These are phyloP conservation scores for Fraxinus paxiana DNA, from an alignment of 305 asterid genomes.

Conservation along the genomic window DNA sequence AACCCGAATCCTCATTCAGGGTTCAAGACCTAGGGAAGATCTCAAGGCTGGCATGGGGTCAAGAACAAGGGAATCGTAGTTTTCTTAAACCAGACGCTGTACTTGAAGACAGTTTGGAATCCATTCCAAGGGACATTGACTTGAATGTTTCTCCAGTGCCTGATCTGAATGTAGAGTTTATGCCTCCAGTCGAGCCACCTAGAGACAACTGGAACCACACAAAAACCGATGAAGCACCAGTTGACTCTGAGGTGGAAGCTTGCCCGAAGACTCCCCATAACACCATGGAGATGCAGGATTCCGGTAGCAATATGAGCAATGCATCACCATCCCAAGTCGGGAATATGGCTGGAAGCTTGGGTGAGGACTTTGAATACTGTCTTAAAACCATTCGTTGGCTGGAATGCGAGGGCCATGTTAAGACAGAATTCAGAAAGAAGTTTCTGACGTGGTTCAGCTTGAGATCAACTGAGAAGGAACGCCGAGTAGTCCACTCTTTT, in stretches of 20 bases:
- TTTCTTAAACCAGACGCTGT: constrained; percentile 36
- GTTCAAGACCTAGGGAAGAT: constrained; percentile 81
- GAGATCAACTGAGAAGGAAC: constrained; percentile 79
- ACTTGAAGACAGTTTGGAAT: constrained; percentile 38
- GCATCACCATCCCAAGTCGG: constrained; percentile 56
- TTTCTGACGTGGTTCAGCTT: constrained; percentile 88
- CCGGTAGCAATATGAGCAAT: constrained; percentile 75
- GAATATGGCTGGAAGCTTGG: constrained; percentile 47
- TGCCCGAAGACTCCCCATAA: constrained; percentile 48
- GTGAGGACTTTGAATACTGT: constrained; percentile 76
- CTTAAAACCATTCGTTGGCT: constrained; percentile 81
- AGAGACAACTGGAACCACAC: constrained; percentile 50
- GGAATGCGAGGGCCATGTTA: constrained; percentile 73
- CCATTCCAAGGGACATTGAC: constrained; percentile 77
- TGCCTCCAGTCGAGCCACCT: constrained; percentile 62
- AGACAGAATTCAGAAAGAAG: constrained; percentile 69
- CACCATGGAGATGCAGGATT: constrained; percentile 59
- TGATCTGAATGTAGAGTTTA: constrained; percentile 73
- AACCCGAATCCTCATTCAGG: constrained; percentile 80
- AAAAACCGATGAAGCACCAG: constrained; percentile 48
- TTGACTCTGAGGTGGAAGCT: constrained; percentile 44
- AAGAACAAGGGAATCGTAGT: constrained; percentile 39
- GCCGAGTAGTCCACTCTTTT: constrained; percentile 77
- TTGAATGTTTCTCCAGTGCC: constrained; percentile 78
- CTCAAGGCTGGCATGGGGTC: constrained; percentile 58